A percentile compares a stretch with the other conserved stretches of the same genome.
These are phyloP conservation scores for Triglochin maritima DNA, from an alignment of 106 monocot species.

Conservation along the genomic window DNA sequence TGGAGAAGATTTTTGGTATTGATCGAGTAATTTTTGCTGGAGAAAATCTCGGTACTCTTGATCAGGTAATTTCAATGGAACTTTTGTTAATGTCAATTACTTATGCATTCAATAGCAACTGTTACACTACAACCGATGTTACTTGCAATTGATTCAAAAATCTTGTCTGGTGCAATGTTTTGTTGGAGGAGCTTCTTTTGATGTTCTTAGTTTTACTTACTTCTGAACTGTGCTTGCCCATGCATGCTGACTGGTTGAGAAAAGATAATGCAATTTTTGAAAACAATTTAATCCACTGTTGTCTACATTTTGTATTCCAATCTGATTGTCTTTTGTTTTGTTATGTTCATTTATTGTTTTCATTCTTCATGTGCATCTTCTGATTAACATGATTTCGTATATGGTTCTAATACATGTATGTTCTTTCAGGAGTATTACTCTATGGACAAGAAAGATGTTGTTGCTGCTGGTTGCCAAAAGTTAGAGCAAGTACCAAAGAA, in stretches of 20 bases:
- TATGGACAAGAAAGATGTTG: conserved; percentile 18
- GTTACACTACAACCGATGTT: too few species aligned
- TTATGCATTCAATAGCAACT: too few species aligned
- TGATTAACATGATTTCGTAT: background rate
- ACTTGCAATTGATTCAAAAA: too few species aligned
- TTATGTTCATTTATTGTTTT: background rate
- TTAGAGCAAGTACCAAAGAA: conserved; percentile 34
- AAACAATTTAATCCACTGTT: background rate
- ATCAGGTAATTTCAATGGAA: conserved; percentile 44
- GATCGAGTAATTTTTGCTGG: too few species aligned
- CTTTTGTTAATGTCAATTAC: too few species aligned
- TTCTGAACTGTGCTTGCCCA: too few species aligned
- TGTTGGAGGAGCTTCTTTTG: too few species aligned
- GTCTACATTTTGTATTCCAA: background rate
- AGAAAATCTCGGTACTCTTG: conserved; percentile 66
- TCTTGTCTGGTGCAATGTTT: too few species aligned
- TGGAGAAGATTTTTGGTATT: too few species aligned
- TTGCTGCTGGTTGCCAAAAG: conserved; percentile 11
- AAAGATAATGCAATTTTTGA: too few species aligned
- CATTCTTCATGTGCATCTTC: background rate
- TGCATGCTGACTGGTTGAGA: too few species aligned
- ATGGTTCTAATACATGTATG: background rate
- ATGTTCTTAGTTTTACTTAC: too few species aligned
- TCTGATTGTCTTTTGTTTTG: background rate
- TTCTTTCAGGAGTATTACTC: conserved; percentile 34